Evolutionary conservation across 139 green algal genomes (phyloP), one percentile per base, ranked within the genome.

Genomic region (Mesostigma viride): DNA sequence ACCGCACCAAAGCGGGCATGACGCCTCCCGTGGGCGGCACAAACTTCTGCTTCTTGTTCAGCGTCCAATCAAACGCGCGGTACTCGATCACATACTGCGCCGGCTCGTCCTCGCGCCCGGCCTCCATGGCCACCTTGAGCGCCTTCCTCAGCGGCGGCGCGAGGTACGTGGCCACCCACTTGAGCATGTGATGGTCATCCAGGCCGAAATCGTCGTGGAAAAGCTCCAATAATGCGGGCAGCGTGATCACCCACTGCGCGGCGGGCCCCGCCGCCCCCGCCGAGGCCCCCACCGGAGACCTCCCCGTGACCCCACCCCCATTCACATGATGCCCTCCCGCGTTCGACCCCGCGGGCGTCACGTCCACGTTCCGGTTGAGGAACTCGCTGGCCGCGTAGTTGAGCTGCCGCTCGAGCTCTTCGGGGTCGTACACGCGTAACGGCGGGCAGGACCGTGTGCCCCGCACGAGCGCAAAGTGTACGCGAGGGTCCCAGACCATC

Each of bases 401-500:
- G 8, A 77, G 27, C 40, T 53, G 24, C 1, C 5, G 11, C 8
- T 67, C 58, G 1, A 72, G 59, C 3, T 68, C 11, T 3, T 62
- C 36, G 2, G 24, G 35, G 5, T 57, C 45, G 61, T 71, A 74
- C 3, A 67, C 62, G 26, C 45, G 60, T 28, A 81, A 65, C 44
- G 64, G 65, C 31, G 74, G 69, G 46, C 74, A 74, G 31, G 27
- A 53, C 27, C 31, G 67, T 3, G 74, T 71, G 58, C 74, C 74
- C 8, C 69, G 58, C 63, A 74, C 66, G 35, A 81, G 65, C 35
- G 64, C 69, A 47, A 81, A 81, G 64, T 81, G 69, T 1, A 81
- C 74, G 14, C 74, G 65, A 20, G 74, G 74, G 62, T 81, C 74
- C 74, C 70, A 73, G 31, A 75, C 68, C 31, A 76, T 28, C 35